Conservation (phyloP, 345 rosid genomes). For the Dipteronia sinensis region DNA sequence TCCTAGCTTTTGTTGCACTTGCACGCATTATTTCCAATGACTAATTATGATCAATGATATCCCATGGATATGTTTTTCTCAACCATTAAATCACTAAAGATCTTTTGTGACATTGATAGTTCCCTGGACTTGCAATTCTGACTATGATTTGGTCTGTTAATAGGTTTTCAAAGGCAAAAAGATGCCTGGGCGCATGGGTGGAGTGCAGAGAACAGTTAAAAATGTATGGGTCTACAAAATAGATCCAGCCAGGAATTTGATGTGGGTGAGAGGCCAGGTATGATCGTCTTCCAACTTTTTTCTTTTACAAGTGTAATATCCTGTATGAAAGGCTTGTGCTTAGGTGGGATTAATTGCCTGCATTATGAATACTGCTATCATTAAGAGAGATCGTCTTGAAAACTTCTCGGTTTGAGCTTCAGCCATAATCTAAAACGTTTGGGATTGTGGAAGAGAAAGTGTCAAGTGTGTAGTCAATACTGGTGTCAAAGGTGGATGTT, state of each 20-base stretch:
- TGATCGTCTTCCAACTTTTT: conserved; percentile 26
- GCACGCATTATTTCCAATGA: background rate
- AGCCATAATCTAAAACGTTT: background rate
- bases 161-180: conserved; percentile 92
- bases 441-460: background rate
- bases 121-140: conserved; percentile 17
- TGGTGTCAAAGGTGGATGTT: background rate
- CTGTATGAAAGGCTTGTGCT: background rate
- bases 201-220: conserved; percentile 75
- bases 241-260: conserved; percentile 84
- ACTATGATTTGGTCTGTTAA: conserved; percentile 14
- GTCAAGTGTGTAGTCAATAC: background rate
- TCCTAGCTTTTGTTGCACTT: background rate
- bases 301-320: background rate
- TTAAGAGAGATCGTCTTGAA: background rate
- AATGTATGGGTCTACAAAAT: conserved; percentile 93
- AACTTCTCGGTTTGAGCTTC: background rate
- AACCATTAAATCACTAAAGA: background rate
- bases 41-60: background rate
- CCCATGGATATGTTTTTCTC: background rate
- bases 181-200: conserved; percentile 99
- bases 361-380: background rate
- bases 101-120: background rate
- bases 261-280: conserved; percentile 98
- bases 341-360: background rate